Conservation (phyloP, 495 filamentous ascomycete genomes). For the Xanthoparmelia taractica region DNA sequence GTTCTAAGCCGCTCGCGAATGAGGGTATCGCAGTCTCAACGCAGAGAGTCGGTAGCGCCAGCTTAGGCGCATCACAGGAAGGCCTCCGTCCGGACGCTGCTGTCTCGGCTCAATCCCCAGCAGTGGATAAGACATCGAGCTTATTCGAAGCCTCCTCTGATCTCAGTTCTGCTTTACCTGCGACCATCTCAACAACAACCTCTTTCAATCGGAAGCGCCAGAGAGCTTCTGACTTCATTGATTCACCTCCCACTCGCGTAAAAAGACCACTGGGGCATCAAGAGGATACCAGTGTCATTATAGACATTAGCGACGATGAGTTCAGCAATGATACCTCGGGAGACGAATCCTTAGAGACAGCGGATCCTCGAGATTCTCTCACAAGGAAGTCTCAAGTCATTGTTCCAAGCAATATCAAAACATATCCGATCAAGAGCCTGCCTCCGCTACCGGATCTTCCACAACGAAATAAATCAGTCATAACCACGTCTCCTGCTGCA, state of each 20-base stretch:
- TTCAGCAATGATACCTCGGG: slow-evolving; percentile 36
- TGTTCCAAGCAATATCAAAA: slow-evolving; percentile 7
- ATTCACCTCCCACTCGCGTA: slow-evolving; percentile 40
- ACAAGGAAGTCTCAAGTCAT: background rate
- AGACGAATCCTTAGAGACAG: slow-evolving; percentile 32
- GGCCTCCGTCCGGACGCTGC: background rate
- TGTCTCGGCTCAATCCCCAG: background rate
- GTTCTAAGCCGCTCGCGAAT: background rate
- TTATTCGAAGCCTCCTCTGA: background rate
- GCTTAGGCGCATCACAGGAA: background rate
- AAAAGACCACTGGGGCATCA: slow-evolving; percentile 57
- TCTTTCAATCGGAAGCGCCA: slow-evolving; percentile 56
- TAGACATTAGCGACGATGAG: slow-evolving; percentile 72
- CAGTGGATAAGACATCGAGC: too few relatives aligned
- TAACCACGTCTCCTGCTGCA: slow-evolving; percentile 29
- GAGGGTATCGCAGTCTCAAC: background rate
- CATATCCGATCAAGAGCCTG: slow-evolving; percentile 35
- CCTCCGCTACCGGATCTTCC: slow-evolving; percentile 37
- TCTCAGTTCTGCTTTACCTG: background rate
- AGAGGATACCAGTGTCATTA: slow-evolving; percentile 39
- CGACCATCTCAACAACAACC: background rate
- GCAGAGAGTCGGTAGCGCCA: background rate
- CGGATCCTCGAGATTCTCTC: slow-evolving; percentile 36
- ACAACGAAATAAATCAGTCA: slow-evolving; percentile 33
- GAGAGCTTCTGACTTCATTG: slow-evolving; percentile 73